Evolutionary conservation across 176 grass and related monocot genomes (phyloP).

Genomic region (Triticum monococcum): DNA sequence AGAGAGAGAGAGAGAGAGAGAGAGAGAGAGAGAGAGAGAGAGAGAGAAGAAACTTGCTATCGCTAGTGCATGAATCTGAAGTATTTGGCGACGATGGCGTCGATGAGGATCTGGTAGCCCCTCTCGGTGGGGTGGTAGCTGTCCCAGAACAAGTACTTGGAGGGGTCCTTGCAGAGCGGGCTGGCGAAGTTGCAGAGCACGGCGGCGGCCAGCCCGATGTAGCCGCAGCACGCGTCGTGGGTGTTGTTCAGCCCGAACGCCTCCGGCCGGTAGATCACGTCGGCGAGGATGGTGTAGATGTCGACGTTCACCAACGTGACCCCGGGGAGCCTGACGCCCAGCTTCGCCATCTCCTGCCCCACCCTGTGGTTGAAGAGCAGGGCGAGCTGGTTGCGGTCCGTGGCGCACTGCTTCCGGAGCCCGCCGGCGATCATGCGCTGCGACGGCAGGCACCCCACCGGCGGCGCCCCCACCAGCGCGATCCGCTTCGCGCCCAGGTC

Average conservation of each 20-base stretch:
- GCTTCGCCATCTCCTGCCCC: conserved; percentile 8
- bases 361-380: conserved; percentile 52
- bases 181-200: conserved; percentile 56
- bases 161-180: conserved; percentile 32
- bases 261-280: conserved; percentile 28
- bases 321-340: conserved; percentile 20
- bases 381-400: conserved; percentile 57
- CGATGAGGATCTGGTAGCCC: conserved; percentile 46
- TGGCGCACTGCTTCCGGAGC: conserved; percentile 36
- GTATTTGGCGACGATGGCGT: conserved; percentile 25
- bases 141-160: conserved; percentile 72
- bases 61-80: conserved; percentile 36
- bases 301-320: conserved; percentile 40
- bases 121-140: conserved; percentile 70
- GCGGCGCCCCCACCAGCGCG: conserved; percentile 38
- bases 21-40: too few relatives aligned
- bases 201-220: conserved; percentile 32
- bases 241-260: conserved; percentile 42
- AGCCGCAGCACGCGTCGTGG: conserved; percentile 55
- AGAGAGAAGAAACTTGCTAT: not conserved
- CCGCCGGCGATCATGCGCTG: conserved; percentile 58
- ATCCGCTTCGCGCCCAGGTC: conserved; percentile 38
- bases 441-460: conserved; percentile 56
- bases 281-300: conserved; percentile 48
- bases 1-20: too few relatives aligned